Evolutionary conservation across 2,329 filamentous ascomycete genomes (phyloP).

Genomic region (Colletotrichum siamense): DNA sequence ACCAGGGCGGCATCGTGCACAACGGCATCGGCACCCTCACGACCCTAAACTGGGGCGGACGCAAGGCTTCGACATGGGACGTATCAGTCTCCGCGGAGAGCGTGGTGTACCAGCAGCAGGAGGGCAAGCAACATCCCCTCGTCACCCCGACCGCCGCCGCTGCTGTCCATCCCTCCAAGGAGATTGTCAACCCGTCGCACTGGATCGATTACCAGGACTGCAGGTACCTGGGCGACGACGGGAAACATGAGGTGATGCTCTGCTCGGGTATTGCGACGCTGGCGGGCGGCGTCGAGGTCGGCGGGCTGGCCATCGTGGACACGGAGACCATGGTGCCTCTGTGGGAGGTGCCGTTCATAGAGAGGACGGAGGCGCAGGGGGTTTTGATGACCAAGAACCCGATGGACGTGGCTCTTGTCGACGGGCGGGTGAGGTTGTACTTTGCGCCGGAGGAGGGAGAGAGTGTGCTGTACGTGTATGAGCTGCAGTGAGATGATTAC

Average conservation of each 20-base stretch:
- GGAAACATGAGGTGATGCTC: slow-evolving; percentile 41
- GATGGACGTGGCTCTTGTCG: slow-evolving; percentile 48
- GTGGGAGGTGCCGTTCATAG: slow-evolving; percentile 49
- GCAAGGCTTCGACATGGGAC: too few species aligned
- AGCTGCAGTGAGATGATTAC: slow-evolving; percentile 30
- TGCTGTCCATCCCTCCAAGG: too few species aligned
- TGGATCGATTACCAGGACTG: slow-evolving; percentile 58
- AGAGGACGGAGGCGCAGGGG: slow-evolving; percentile 39
- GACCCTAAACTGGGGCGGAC: slow-evolving; percentile 52
- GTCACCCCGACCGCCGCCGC: too few species aligned
- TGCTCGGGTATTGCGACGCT: slow-evolving; percentile 50
- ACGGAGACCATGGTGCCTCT: slow-evolving; percentile 48
- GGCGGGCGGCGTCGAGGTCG: slow-evolving; percentile 35
- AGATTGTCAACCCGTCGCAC: slow-evolving; percentile 44
- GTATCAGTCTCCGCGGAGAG: too few species aligned
- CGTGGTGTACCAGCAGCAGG: too few species aligned
- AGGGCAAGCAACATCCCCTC: too few species aligned
- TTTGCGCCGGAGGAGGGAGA: slow-evolving; percentile 53
- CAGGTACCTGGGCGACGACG: slow-evolving; percentile 49
- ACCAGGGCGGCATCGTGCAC: slow-evolving; percentile 52
- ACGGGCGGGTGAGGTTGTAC: slow-evolving; percentile 50
- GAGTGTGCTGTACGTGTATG: slow-evolving; percentile 52
- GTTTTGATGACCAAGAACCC: slow-evolving; percentile 52
- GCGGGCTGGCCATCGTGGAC: slow-evolving; percentile 54
- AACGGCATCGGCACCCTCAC: slow-evolving; percentile 37